Evolutionary conservation across 2,329 filamentous ascomycete genomes (phyloP).

Genomic region (Leptodontidium sp.): DNA sequence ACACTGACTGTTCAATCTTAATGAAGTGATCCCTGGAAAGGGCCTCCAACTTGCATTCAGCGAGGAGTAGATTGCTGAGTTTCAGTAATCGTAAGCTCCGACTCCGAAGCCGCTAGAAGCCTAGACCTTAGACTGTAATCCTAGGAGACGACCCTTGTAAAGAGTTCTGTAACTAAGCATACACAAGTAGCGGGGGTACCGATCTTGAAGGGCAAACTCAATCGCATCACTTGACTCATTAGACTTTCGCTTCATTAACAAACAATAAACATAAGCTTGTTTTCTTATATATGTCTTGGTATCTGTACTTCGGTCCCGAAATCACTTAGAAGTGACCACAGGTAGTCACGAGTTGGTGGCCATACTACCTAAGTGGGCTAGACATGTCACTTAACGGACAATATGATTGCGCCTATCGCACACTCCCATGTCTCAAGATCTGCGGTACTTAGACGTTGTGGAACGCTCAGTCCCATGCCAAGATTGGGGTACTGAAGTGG

Average conservation of each 20-base stretch:
- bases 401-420: constrained; percentile 13
- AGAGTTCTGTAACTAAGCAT: too few species aligned
- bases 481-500: background rate
- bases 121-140: too few species aligned
- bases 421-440: background rate
- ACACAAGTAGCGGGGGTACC: too few species aligned
- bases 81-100: too few species aligned
- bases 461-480: background rate
- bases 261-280: constrained; percentile 1
- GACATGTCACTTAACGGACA: background rate
- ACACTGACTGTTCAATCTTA: too few species aligned
- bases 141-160: too few species aligned
- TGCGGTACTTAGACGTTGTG: background rate
- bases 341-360: background rate
- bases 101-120: too few species aligned
- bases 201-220: too few species aligned
- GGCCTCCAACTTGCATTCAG: too few species aligned
- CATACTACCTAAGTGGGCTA: background rate
- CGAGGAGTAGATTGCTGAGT: too few species aligned
- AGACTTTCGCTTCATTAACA: background rate
- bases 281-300: background rate
- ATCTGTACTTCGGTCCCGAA: background rate
- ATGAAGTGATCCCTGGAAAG: too few species aligned
- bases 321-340: background rate
- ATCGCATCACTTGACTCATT: background rate